Conservation (phyloP, 768 basidiomycete genomes). For the Hericium coralloides region DNA sequence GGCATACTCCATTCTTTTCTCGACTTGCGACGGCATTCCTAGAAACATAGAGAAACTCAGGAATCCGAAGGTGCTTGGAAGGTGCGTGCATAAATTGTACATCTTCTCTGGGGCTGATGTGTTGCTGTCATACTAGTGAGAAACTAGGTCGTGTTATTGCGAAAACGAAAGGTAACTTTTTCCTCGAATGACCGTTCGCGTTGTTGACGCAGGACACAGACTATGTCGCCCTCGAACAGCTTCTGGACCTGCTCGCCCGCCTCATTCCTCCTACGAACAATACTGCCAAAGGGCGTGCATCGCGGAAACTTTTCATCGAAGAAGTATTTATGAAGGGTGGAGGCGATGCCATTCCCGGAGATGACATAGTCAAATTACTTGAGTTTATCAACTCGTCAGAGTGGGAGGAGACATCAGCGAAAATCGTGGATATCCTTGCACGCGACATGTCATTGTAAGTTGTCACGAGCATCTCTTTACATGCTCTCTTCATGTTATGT, state of each 20-base stretch:
- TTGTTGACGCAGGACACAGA: not conserved
- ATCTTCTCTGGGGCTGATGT: not conserved
- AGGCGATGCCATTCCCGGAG: not conserved
- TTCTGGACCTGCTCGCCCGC: constrained; percentile 10
- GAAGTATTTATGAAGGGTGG: constrained; percentile 7
- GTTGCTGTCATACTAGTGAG: not conserved
- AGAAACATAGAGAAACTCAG: constrained; percentile 4
- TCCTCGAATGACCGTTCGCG: not conserved
- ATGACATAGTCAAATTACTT: constrained; percentile 10
- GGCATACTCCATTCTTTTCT: not conserved
- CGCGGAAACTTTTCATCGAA: constrained; percentile 7
- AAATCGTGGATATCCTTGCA: constrained; percentile 13
- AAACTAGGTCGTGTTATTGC: constrained; percentile 6
- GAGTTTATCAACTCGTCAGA: constrained; percentile 6
- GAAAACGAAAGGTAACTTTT: constrained; percentile 5
- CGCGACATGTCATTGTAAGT: constrained; percentile 13
- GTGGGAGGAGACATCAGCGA: constrained; percentile 12
- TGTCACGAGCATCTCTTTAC: not conserved
- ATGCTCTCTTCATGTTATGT: no score
- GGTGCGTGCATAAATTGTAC: constrained; percentile 1
- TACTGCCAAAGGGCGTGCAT: constrained; percentile 1
- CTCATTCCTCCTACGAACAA: constrained; percentile 7
- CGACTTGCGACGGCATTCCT: not conserved
- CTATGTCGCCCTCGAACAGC: constrained; percentile 11
- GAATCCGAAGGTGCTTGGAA: constrained; percentile 6